Base-by-base conservation (phyloP, 495 filamentous ascomycete genomes). In the Podospora pseudoanserina region DNA sequence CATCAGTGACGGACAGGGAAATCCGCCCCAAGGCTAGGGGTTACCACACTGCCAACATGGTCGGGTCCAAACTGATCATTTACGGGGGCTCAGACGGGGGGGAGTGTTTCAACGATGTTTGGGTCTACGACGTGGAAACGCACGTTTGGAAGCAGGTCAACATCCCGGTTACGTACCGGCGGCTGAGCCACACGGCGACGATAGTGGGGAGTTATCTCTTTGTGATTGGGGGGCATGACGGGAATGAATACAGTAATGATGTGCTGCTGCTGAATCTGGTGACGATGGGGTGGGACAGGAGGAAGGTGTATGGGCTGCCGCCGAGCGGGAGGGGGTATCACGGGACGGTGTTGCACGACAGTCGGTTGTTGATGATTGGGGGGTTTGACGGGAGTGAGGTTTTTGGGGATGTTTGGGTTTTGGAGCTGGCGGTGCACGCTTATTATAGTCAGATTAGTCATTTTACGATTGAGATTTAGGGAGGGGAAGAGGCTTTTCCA, bases 1-100 rank as follows among this genome's bases (percentile, higher is more conserved):
- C 67, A 58, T 54, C 67, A 57, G 65, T 66, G 53, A 58, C 70
- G 34, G 63, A 67, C 59, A 75, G 72, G 49, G 78, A 78, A 1
- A 69, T 75, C 54, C 78, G 80, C 26, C 87, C 87, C 11, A 87
- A 86, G 70, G 86, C 87, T 28, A 77, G 87, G 54, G 87, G 87
- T 13, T 90, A 90, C 69, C 87, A 90, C 73, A 90, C 87, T 16
- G 87, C 87, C 44, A 89, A 89, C 73, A 89, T 90, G 84, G 87
- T 90, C 49, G 87, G 87, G 39, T 81, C 79, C 71, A 90, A 90
- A 75, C 81, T 90, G 34, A 89, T 90, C 71, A 86, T 90, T 62
- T 90, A 84, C 73, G 87, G 87, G 28, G 87, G 87, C 7, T 88
- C 85, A 2, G 87, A 89, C 70, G 87, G 87, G 60, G 85, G 84